A percentile compares a stretch with the other conserved stretches of the same genome.
Evolutionary conservation across 495 filamentous ascomycete species (phyloP).

Genomic region (Aspergillus campestris): DNA sequence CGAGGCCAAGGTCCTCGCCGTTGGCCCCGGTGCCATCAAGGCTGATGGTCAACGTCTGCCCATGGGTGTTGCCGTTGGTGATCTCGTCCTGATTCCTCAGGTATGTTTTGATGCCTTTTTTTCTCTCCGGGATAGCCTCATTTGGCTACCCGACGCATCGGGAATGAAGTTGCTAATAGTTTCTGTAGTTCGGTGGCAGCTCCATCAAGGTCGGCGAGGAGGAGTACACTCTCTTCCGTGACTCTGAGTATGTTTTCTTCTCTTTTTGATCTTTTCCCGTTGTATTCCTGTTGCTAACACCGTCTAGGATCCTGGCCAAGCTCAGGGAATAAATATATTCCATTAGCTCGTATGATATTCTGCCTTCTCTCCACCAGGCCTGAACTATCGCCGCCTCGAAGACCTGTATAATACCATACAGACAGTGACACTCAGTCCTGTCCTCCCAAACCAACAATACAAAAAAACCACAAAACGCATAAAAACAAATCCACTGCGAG

Average conservation of each 20-base stretch:
- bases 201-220: slow-evolving; percentile 96
- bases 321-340: slow-evolving; percentile 64
- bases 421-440: slow-evolving; percentile 26
- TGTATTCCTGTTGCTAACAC: slow-evolving; percentile 15
- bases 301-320: slow-evolving; percentile 67
- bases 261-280: neutral
- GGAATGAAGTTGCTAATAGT: no score
- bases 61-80: slow-evolving; percentile 71
- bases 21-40: slow-evolving; percentile 80
- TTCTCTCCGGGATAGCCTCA: slow-evolving; percentile 4
- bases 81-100: slow-evolving; percentile 95
- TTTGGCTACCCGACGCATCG: no score
- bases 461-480: slow-evolving; percentile 7
- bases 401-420: slow-evolving; percentile 34
- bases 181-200: slow-evolving; percentile 76
- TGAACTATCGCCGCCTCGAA: slow-evolving; percentile 6
- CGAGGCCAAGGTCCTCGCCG: slow-evolving; percentile 90
- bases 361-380: slow-evolving; percentile 10
- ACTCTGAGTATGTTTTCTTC: slow-evolving; percentile 75
- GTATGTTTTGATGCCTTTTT: slow-evolving; percentile 42
- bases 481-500: slow-evolving; percentile 11
- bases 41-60: slow-evolving; percentile 79
- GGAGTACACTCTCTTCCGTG: slow-evolving; percentile 90
- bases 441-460: slow-evolving; percentile 18
- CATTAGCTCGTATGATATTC: slow-evolving; percentile 2